Evolutionary conservation across 805 yeast genomes (phyloP).

Genomic region (Wickerhamiella cacticola): DNA sequence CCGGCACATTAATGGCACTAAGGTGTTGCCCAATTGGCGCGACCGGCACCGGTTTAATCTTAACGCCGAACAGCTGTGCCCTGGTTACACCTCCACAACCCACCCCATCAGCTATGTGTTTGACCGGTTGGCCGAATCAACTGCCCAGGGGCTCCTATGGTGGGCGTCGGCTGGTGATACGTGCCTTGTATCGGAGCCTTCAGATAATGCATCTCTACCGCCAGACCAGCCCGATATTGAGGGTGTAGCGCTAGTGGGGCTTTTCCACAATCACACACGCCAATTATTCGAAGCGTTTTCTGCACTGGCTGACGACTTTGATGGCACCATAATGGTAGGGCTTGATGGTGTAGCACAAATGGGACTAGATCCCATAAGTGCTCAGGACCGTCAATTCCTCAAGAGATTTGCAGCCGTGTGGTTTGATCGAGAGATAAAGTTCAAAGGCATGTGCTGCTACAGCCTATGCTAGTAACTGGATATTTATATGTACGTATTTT

Average conservation of each 20-base stretch:
- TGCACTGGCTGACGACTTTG: constrained; percentile 31
- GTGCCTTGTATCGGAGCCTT: constrained; percentile 27
- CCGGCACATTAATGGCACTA: constrained; percentile 10
- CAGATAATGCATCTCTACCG: constrained; percentile 8
- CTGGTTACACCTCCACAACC: neutral
- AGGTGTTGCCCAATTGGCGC: constrained; percentile 21
- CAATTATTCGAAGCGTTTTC: constrained; percentile 33
- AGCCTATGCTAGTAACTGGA: neutral
- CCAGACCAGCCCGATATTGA: constrained; percentile 33
- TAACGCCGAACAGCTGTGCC: neutral
- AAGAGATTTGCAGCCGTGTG: constrained; percentile 34
- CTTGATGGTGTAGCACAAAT: constrained; percentile 40
- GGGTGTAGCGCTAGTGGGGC: constrained; percentile 35
- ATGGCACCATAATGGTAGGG: constrained; percentile 26
- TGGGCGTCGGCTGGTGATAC: constrained; percentile 79
- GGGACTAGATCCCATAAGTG: constrained; percentile 47
- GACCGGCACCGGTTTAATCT: constrained; percentile 22
- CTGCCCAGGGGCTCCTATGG: constrained; percentile 50
- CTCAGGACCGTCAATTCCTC: constrained; percentile 37
- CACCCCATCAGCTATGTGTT: constrained; percentile 2
- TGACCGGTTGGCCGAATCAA: constrained; percentile 18
- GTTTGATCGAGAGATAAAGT: constrained; percentile 39
- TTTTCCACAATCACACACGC: constrained; percentile 40
- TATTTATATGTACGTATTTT: too few relatives aligned
- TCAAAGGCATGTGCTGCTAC: constrained; percentile 27